Evolutionary conservation across 1,284 basidiomycete species (phyloP), one percentile per base, ranked within the genome.

Genomic region (Ustilago esculenta): DNA sequence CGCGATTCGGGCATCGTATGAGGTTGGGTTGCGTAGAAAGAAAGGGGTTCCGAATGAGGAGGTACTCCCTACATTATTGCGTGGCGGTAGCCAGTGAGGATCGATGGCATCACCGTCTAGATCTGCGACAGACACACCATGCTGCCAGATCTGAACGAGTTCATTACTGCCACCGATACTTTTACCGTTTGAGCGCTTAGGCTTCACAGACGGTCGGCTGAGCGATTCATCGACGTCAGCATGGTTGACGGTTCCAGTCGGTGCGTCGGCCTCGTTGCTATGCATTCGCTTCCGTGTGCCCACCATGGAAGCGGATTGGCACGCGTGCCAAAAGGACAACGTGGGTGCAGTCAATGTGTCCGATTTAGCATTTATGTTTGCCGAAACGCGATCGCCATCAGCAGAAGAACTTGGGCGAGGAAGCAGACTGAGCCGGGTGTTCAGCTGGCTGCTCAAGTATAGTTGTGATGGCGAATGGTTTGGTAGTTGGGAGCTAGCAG

Each of bases 51-150:
- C n/a, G n/a, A n/a, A n/a, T n/a, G n/a, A n/a, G n/a, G n/a, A n/a
- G n/a, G n/a, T n/a, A n/a, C n/a, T n/a, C n/a, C n/a, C n/a, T n/a
- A n/a, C n/a, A n/a, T n/a, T n/a, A n/a, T n/a, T n/a, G n/a, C n/a
- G n/a, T n/a, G n/a, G n/a, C 2, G 45, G 32, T 1, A 35, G 8
- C 12, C 21, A 27, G 34, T 37, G 9, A 11, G 34, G 41, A 29
- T 49, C 39, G 34, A 41, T 42, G 5, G 33, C 43, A 9, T 57
- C 47, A 23, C 47, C 47, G 29, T 8, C 30, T 2, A 57, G 34
- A 21, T 49, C 46, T 12, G 54, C 47, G 2, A 50, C 35, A 25
- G 36, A n/a, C 4, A 37, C 36, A 29, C 30, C 54, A 20, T 57
- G 27, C 23, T 45, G 21, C 54, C 47, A 57, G 11, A 57, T 11